Evolutionary conservation across 352 stramenopile species (phyloP).

Genomic region (Aphanomyces euteiches): DNA sequence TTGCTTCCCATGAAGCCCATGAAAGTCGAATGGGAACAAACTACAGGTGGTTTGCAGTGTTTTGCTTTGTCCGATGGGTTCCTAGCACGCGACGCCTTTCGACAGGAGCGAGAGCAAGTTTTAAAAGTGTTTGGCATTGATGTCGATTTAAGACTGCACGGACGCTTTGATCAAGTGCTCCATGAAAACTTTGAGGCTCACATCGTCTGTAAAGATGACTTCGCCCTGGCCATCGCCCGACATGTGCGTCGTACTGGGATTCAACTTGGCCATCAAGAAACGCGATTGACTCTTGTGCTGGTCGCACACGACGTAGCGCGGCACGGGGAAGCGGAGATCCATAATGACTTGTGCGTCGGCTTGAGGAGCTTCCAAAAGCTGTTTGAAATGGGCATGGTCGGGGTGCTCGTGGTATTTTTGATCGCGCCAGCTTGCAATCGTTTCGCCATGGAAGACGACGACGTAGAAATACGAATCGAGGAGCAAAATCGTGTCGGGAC

Average conservation of each 20-base stretch:
- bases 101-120: too few relatives aligned
- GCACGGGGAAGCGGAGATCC: conserved; percentile 97
- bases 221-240: conserved; percentile 91
- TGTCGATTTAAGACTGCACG: conserved; percentile 45
- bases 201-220: conserved; percentile 99
- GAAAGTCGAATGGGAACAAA: too few relatives aligned
- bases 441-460: conserved; percentile 99
- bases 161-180: conserved; percentile 95
- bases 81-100: too few relatives aligned
- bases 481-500: conserved; percentile 97
- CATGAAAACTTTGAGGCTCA: conserved; percentile 99
- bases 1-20: too few relatives aligned
- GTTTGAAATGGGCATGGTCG: conserved; percentile 97
- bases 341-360: conserved; percentile 98
- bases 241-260: conserved; percentile 97
- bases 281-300: conserved; percentile 99
- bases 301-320: conserved; percentile 99
- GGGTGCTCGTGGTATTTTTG: conserved; percentile 93
- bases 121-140: too few relatives aligned
- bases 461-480: conserved; percentile 99
- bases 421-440: conserved; percentile 98
- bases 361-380: conserved; percentile 96
- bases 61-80: too few relatives aligned
- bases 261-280: conserved; percentile 99
- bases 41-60: too few relatives aligned